phyloP scores from a whole-genome alignment of 2,329 filamentous ascomycete species.

The Ilyonectria robusta region DNA sequence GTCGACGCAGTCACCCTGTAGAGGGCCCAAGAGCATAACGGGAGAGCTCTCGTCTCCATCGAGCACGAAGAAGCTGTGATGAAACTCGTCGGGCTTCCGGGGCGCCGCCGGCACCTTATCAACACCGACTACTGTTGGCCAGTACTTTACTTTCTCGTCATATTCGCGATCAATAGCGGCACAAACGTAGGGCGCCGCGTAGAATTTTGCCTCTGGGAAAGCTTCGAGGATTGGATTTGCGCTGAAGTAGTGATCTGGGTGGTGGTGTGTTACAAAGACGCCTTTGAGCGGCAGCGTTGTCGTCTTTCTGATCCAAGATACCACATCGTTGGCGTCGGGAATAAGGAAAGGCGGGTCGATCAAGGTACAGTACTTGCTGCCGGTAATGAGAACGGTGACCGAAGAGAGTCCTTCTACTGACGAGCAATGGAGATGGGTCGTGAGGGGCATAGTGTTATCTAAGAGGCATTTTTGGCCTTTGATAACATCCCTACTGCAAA shows the following conservation, averaged over 20 bases:
- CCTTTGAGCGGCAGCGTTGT: constrained; percentile 12
- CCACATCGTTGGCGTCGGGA: not conserved
- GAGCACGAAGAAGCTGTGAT: constrained; percentile 1
- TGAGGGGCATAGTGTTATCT: constrained; percentile 1
- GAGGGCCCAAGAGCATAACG: not conserved
- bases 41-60: not conserved
- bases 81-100: not conserved
- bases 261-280: constrained; percentile 19
- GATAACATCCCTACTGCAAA: no score
- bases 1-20: not conserved
- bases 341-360: constrained; percentile 1
- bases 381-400: not conserved
- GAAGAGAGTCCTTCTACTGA: not conserved
- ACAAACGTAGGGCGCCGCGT: not conserved
- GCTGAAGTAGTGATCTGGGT: constrained; percentile 23
- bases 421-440: constrained; percentile 1
- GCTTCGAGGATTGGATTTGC: constrained; percentile 16
- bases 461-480: no score
- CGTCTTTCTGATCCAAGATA: constrained; percentile 1
- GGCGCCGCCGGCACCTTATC: not conserved
- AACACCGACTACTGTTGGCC: not conserved
- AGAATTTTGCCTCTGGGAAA: not conserved
- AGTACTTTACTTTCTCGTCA: constrained; percentile 2
- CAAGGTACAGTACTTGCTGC: not conserved
- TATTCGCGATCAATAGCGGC: constrained; percentile 4